Evolutionary conservation across 225 moss, liverwort and hornwort species (phyloP), one percentile per base, ranked within the genome.

Genomic region (Climacium dendroides): DNA sequence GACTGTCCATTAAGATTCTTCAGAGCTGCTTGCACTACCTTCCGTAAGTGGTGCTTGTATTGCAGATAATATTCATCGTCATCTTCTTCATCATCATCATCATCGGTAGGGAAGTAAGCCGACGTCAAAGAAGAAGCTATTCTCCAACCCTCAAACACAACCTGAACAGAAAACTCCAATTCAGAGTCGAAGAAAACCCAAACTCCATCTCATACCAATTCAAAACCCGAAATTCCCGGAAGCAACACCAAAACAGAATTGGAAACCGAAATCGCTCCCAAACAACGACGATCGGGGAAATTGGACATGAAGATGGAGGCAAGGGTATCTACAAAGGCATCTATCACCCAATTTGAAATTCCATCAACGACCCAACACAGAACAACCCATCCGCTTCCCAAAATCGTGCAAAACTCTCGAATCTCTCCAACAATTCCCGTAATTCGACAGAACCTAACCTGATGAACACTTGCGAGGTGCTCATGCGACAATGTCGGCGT

Each of bases 1-100:
- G 80, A 85, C 73, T 80, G 80, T 32, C 89, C 89, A 80, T 89
- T 48, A 64, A 89, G 85, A 74, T 54, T 89, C 74, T 89, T 80
- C 74, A 80, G 64, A 80, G 85, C 89, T 80, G 37, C 89, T 85
- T 64, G 73, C 72, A 80, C 80, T 45, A 65, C 85, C 80, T 80
- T 81, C 85, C 47, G 85, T n/a, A 89, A 37, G 16, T 85, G 89
- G 28, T 80, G 57, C 89, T 85, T 80, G 13, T 85, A 85, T 24
- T 89, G 85, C 71, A 71, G 64, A 74, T 89, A 89, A 63, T 89
- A 74, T 55, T 74, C 74, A 74, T 85, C 57, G n/a, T 57, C 80
- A 12, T 80, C 83, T 30, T 78, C 88, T 17, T 75, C 65, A 37
- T 35, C 73, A 13, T n/a, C n/a, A n/a, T 63, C 81, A 19, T 35